Conservation (phyloP, 1,139 yeast genomes). For the Lodderomyces theae region DNA sequence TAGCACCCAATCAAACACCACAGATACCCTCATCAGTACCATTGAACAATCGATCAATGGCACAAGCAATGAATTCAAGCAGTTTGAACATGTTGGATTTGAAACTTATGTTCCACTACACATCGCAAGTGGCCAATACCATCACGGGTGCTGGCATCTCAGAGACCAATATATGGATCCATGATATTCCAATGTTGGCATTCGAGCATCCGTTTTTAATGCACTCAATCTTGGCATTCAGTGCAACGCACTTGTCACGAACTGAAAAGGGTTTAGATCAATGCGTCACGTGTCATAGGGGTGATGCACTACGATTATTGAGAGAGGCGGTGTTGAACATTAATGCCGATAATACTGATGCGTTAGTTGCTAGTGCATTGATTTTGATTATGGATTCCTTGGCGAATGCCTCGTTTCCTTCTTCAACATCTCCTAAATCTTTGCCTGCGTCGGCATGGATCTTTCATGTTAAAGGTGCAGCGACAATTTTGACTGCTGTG, state of each 20-base stretch:
- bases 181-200: constrained; percentile 83
- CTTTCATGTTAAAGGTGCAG: constrained; percentile 95
- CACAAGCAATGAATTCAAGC: constrained; percentile 21
- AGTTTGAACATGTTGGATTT: constrained; percentile 71
- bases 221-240: constrained; percentile 87
- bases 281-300: constrained; percentile 82
- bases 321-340: constrained; percentile 85
- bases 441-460: constrained; percentile 95
- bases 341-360: constrained; percentile 83
- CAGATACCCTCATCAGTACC: constrained; percentile 10
- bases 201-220: constrained; percentile 85
- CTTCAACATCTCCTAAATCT: constrained; percentile 56
- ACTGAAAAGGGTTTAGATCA: constrained; percentile 75
- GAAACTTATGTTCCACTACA: constrained; percentile 81
- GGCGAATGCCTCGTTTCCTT: constrained; percentile 85
- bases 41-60: constrained; percentile 10
- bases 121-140: constrained; percentile 79
- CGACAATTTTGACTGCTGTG: constrained; percentile 88
- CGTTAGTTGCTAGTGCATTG: constrained; percentile 87
- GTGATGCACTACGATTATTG: constrained; percentile 76
- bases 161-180: constrained; percentile 82
- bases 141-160: constrained; percentile 90
- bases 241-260: constrained; percentile 86
- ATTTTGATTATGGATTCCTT: constrained; percentile 87
- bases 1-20: constrained; percentile 26